These are phyloP conservation scores for Candida smagusa DNA, from an alignment of 1,139 yeast genomes.

Conservation along the genomic window DNA sequence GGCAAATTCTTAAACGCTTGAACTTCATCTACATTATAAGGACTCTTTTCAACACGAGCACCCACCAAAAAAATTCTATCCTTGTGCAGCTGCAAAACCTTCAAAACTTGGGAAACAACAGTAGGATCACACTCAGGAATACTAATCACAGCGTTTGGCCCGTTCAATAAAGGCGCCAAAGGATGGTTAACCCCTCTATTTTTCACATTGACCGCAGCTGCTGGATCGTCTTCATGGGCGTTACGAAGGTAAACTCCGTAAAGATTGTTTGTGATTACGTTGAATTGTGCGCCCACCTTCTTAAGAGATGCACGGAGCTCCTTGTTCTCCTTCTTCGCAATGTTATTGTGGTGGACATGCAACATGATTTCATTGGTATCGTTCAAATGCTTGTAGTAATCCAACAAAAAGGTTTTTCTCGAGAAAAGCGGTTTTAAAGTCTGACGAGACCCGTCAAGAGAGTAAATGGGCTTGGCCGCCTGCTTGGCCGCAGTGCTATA, in stretches of 20 bases:
- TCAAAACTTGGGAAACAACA: slow-evolving; percentile 58
- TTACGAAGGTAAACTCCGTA: slow-evolving; percentile 78
- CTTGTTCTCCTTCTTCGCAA: slow-evolving; percentile 66
- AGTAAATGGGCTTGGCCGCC: slow-evolving; percentile 6
- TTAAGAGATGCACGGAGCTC: slow-evolving; percentile 59
- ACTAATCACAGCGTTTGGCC: slow-evolving; percentile 84
- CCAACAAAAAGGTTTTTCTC: slow-evolving; percentile 82
- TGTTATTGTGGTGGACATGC: slow-evolving; percentile 80
- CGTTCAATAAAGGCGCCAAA: slow-evolving; percentile 62
- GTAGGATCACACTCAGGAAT: slow-evolving; percentile 70
- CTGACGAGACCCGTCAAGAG: slow-evolving; percentile 23
- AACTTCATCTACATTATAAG: slow-evolving; percentile 53
- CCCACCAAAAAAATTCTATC: slow-evolving; percentile 82
- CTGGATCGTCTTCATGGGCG: slow-evolving; percentile 69
- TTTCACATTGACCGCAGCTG: slow-evolving; percentile 52
- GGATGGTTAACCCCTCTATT: slow-evolving; percentile 57
- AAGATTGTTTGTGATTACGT: slow-evolving; percentile 63
- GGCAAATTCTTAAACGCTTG: slow-evolving; percentile 72
- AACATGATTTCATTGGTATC: slow-evolving; percentile 66
- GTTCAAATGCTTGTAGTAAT: slow-evolving; percentile 70
- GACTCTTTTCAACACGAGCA: slow-evolving; percentile 68
- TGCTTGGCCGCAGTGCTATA: not conserved
- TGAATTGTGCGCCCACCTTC: slow-evolving; percentile 62
- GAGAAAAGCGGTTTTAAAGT: slow-evolving; percentile 55
- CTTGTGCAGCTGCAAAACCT: slow-evolving; percentile 56